Percentiles rank a stretch among this genome's conserved stretches.
These are phyloP conservation scores for Cytospora chrysosperma DNA, from an alignment of 2,329 filamentous ascomycete genomes.

Conservation along the genomic window DNA sequence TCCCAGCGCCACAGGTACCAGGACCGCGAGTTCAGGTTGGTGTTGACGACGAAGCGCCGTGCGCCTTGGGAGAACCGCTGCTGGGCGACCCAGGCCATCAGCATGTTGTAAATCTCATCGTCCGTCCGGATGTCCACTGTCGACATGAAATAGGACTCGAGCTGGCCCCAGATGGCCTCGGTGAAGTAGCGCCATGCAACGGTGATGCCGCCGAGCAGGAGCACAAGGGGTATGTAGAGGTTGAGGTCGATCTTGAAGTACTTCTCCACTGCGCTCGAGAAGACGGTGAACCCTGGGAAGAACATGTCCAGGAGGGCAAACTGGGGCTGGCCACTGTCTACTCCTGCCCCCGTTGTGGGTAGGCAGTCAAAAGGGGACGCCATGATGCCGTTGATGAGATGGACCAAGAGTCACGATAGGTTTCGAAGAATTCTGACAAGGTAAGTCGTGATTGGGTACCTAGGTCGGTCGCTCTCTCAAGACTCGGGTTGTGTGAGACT, in stretches of 20 bases:
- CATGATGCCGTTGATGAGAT: constrained; percentile 3
- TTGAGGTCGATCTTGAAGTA: constrained; percentile 63
- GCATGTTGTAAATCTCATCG: constrained; percentile 71
- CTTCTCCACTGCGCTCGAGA: constrained; percentile 51
- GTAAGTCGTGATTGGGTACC: background rate
- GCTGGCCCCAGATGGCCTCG: constrained; percentile 44
- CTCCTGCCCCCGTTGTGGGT: background rate
- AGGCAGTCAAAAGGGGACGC: constrained; percentile 1
- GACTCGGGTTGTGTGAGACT: background rate
- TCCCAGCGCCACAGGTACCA: constrained; percentile 48
- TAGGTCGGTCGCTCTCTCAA: background rate
- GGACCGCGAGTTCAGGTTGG: constrained; percentile 53
- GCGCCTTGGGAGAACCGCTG: constrained; percentile 61
- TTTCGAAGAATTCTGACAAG: background rate
- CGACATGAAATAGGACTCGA: constrained; percentile 60
- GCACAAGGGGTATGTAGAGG: constrained; percentile 58
- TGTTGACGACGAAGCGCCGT: constrained; percentile 64
- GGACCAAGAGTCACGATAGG: too few species aligned
- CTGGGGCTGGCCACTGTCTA: constrained; percentile 34
- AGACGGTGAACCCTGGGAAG: constrained; percentile 63
- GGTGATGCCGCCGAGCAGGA: constrained; percentile 48
- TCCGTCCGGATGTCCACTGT: constrained; percentile 65
- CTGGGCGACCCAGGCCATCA: constrained; percentile 67
- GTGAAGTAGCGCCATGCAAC: constrained; percentile 55
- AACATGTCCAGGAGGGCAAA: constrained; percentile 59